phyloP scores from a whole-genome alignment of 768 basidiomycete species.

The Imleria badia region DNA sequence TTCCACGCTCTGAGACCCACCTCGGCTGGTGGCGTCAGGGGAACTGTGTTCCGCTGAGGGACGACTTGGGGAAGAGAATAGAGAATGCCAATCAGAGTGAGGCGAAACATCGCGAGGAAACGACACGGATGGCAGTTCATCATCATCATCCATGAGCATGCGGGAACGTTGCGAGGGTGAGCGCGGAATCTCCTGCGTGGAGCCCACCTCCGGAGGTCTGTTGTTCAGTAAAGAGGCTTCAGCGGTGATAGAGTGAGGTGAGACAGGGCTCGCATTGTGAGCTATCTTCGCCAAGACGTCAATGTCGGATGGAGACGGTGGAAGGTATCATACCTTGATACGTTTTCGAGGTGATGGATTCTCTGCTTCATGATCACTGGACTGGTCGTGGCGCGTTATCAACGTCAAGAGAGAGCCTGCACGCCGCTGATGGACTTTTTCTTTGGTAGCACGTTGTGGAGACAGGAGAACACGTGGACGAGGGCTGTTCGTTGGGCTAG shows the following conservation, averaged over 20 bases:
- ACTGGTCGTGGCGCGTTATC: not conserved
- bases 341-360: slow-evolving; percentile 38
- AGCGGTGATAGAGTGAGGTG: not conserved
- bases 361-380: slow-evolving; percentile 12
- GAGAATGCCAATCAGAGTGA: slow-evolving; percentile 11
- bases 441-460: not conserved
- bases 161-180: not conserved
- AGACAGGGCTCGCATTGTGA: slow-evolving; percentile 4
- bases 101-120: slow-evolving; percentile 2
- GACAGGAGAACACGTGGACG: not conserved
- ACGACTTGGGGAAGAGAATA: slow-evolving; percentile 22
- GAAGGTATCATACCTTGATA: slow-evolving; percentile 29
- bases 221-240: not conserved
- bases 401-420: not conserved
- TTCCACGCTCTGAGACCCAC: not conserved
- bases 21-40: not conserved
- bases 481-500: not conserved
- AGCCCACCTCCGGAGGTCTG: not conserved
- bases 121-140: not conserved
- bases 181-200: not conserved
- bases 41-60: not conserved
- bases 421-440: not conserved
- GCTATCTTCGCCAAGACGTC: slow-evolving; percentile 18
- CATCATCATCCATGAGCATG: not conserved
- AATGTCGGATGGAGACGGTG: slow-evolving; percentile 1